Evolutionary conservation across 306 rosid species (phyloP), one percentile per base, ranked within the genome.

Genomic region (Vicia sativa): DNA sequence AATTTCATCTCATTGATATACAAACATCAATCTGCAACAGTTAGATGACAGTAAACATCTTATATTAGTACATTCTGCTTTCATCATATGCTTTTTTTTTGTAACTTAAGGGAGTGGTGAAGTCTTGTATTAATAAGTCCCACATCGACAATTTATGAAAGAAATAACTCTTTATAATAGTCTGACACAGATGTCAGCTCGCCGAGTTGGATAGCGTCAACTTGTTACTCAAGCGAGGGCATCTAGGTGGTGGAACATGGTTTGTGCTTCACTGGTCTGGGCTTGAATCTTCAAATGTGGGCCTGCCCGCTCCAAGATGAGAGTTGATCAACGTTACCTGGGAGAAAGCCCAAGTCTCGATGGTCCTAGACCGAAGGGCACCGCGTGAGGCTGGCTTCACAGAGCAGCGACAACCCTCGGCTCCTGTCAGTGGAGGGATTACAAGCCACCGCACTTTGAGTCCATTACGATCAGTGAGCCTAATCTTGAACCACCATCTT

Each of bases 301-400:
- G 21, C 21, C 6, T 55, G 62, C 39, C 62, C 62, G 7, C 62
- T 28, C 62, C 62, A 56, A 56, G 62, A 29, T 13, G 23, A 3
- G 41, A 29, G 42, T 56, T 56, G 62, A 28, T 9, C 0, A 29
- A 56, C 0, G 62, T 21, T 13, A 1, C 62, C 6, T 56, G 23
- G 1, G 62, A 21, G 63, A 57, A 29, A 2, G 62, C 2, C 0
- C 16, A n/a, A n/a, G 1, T 28, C 62, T 7, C 62, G 2, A 6
- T 13, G 18, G 11, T 55, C 61, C 19, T 55, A 55, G 11, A 55
- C 62, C 0, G 9, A 14, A 55, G 62, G 62, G 62, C 39, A 26
- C 38, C 3, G 62, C 62, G 62, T 55, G 39, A 55, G 62, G 62
- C 41, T 57, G 62, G 42, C 7, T 29, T 57, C 15, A 56, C 39